These are phyloP conservation scores for Starmerella floricola DNA, from an alignment of 805 yeast genomes.

Conservation along the genomic window DNA sequence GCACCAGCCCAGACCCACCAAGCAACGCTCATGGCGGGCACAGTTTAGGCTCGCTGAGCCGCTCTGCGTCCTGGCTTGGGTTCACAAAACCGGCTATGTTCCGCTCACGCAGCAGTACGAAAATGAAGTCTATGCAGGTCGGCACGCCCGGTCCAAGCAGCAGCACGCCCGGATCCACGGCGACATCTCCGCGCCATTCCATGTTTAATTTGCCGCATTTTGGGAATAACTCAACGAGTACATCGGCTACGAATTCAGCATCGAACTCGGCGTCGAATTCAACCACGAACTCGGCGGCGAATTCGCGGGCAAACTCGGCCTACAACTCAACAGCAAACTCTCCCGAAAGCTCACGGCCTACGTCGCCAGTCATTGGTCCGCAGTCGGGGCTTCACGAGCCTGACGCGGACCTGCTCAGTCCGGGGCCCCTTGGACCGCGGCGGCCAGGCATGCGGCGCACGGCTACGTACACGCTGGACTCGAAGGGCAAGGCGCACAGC, in stretches of 20 bases:
- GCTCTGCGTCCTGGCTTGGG: constrained; percentile 4
- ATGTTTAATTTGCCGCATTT: background rate
- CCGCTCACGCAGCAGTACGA: constrained; percentile 9
- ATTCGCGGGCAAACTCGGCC: constrained; percentile 1
- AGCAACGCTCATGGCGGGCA: background rate
- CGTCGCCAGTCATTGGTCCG: constrained; percentile 4
- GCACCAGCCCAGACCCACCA: background rate
- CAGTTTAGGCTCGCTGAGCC: too few species aligned
- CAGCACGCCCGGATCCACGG: background rate
- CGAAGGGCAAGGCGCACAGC: constrained; percentile 7
- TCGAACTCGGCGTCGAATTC: background rate
- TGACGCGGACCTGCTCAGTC: background rate
- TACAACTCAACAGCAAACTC: background rate
- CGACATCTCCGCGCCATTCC: background rate
- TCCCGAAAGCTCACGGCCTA: background rate
- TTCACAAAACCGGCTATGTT: constrained; percentile 12
- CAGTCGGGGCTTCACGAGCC: background rate
- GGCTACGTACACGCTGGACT: constrained; percentile 10
- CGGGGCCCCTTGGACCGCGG: background rate
- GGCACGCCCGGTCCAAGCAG: background rate
- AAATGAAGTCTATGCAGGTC: background rate
- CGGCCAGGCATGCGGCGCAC: constrained; percentile 15
- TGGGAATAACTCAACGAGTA: background rate
- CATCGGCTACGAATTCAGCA: background rate
- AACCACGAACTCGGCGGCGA: background rate